Percentiles rank a stretch among this genome's conserved stretches.
phyloP scores from a whole-genome alignment of 1,284 basidiomycete genomes.

The Apiotrichum sp. region DNA sequence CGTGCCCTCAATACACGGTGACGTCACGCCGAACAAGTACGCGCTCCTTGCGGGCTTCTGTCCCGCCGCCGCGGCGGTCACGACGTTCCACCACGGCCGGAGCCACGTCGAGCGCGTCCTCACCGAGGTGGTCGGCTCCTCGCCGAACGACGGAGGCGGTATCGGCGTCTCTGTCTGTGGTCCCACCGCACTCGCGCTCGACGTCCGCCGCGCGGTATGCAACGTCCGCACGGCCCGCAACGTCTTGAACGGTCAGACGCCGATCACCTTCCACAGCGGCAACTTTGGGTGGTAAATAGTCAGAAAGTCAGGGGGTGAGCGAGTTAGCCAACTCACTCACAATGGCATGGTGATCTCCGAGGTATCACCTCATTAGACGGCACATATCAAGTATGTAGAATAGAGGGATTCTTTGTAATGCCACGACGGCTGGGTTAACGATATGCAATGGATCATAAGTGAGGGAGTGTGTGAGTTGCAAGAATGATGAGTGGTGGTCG shows the following conservation, averaged over 20 bases:
- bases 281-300: conserved; percentile 29
- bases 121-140: neutral
- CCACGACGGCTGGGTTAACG: no score
- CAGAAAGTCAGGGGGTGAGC: no score
- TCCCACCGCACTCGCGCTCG: conserved; percentile 19
- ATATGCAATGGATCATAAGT: no score
- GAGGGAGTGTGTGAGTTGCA: no score
- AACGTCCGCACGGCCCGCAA: conserved; percentile 15
- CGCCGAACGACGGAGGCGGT: conserved; percentile 6
- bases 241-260: conserved; percentile 23
- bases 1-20: neutral
- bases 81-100: conserved; percentile 9
- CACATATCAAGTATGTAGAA: no score
- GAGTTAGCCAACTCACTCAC: no score
- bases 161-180: conserved; percentile 25
- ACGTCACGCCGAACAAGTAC: conserved; percentile 1
- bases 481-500: no score
- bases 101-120: neutral
- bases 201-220: conserved; percentile 20
- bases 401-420: no score
- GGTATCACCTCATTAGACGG: no score
- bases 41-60: conserved; percentile 1
- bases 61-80: neutral
- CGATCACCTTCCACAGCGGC: conserved; percentile 24
- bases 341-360: no score